Evolutionary conservation across 2,329 filamentous ascomycete species (phyloP).

Genomic region (Shiraia sp.): DNA sequence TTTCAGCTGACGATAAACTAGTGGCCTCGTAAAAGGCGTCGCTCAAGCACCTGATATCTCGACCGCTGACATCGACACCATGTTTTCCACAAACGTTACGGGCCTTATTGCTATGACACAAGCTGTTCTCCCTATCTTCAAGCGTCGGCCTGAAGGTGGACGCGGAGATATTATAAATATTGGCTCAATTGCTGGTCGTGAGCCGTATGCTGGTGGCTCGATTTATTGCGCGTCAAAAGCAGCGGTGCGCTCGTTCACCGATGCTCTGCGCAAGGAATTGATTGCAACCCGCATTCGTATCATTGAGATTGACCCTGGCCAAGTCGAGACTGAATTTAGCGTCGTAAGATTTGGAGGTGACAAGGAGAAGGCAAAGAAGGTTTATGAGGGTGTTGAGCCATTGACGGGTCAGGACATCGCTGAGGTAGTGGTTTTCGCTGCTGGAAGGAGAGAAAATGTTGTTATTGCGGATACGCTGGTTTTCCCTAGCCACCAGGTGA

Average conservation of each 20-base stretch:
- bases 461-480: constrained; percentile 86
- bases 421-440: constrained; percentile 85
- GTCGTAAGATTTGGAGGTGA: constrained; percentile 87
- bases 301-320: constrained; percentile 88
- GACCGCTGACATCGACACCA: constrained; percentile 78
- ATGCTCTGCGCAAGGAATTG: constrained; percentile 79
- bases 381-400: constrained; percentile 74
- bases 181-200: constrained; percentile 87
- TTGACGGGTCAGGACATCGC: constrained; percentile 90
- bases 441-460: constrained; percentile 83
- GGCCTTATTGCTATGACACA: constrained; percentile 97
- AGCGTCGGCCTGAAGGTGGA: constrained; percentile 69
- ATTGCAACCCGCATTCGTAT: constrained; percentile 79
- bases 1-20: too few species aligned
- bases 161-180: constrained; percentile 94
- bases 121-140: constrained; percentile 81
- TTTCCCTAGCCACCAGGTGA: constrained; percentile 87
- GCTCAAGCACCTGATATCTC: constrained; percentile 83
- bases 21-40: constrained; percentile 86
- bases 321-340: constrained; percentile 93
- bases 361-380: constrained; percentile 84
- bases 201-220: constrained; percentile 80
- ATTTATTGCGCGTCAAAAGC: constrained; percentile 96
- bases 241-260: constrained; percentile 82
- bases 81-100: constrained; percentile 93